phyloP scores from a whole-genome alignment of 306 rosid species.

The Delonix regia region DNA sequence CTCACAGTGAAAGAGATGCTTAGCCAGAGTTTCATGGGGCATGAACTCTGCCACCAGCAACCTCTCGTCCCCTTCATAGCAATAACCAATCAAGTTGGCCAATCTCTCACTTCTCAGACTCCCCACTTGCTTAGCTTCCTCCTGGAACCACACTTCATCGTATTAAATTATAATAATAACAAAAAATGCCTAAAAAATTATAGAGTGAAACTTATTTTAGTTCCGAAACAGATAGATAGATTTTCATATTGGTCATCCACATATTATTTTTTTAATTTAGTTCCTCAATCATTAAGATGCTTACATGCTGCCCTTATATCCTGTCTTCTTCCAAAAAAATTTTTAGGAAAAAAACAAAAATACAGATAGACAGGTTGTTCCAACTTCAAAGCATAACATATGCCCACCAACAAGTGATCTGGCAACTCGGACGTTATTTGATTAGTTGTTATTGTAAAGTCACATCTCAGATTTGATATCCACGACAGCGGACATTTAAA shows the following conservation, averaged over 20 bases:
- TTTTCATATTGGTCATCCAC: neutral
- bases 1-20: slow-evolving; percentile 77
- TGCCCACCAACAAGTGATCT: neutral
- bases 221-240: neutral
- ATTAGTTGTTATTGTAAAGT: neutral
- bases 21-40: slow-evolving; percentile 76
- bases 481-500: neutral
- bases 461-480: neutral
- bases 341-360: neutral
- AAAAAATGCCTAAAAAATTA: neutral
- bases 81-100: slow-evolving; percentile 73
- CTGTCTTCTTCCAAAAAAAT: neutral
- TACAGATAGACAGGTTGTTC: neutral
- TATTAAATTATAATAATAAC: neutral
- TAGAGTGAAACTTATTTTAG: neutral
- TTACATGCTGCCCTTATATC: neutral
- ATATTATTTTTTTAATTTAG: neutral
- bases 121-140: slow-evolving; percentile 73
- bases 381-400: neutral
- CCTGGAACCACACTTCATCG: slow-evolving; percentile 43
- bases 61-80: slow-evolving; percentile 74
- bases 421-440: neutral
- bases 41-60: slow-evolving; percentile 72
- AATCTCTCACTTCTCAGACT: slow-evolving; percentile 61
- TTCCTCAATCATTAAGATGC: neutral